phyloP scores from a whole-genome alignment of 2,329 filamentous ascomycete species.

The Neonectria sp. region DNA sequence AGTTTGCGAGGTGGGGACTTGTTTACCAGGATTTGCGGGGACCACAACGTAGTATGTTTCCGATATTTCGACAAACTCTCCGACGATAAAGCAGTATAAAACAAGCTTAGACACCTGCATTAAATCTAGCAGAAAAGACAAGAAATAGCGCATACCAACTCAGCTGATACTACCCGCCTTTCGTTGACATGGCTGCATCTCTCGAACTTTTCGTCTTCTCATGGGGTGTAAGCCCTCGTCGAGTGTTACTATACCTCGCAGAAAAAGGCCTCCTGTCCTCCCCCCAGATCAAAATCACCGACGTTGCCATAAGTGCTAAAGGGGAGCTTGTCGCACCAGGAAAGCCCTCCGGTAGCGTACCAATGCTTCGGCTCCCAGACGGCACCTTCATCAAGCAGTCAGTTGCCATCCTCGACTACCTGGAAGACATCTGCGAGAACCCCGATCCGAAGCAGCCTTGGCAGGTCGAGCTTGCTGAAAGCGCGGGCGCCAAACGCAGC shows the following conservation, averaged over 20 bases:
- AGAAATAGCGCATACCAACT: not conserved
- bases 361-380: constrained; percentile 32
- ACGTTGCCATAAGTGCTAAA: not conserved
- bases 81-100: not conserved
- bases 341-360: constrained; percentile 31
- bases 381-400: constrained; percentile 40
- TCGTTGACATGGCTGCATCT: constrained; percentile 17
- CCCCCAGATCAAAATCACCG: constrained; percentile 24
- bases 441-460: constrained; percentile 19
- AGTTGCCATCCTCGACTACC: constrained; percentile 33
- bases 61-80: not conserved
- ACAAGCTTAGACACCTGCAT: not conserved
- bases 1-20: no score
- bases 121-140: not conserved
- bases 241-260: constrained; percentile 31
- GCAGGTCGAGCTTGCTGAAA: constrained; percentile 21
- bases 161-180: not conserved
- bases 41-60: no score
- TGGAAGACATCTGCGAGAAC: constrained; percentile 37
- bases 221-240: constrained; percentile 36
- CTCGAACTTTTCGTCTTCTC: constrained; percentile 34
- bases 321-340: constrained; percentile 20
- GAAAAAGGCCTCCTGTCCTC: constrained; percentile 29
- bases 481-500: not conserved
- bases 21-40: no score